Percentiles rank a stretch among this genome's conserved stretches.
These are phyloP conservation scores for Paraconiothyrium sp. DNA, from an alignment of 2,329 filamentous ascomycete genomes.

Conservation along the genomic window DNA sequence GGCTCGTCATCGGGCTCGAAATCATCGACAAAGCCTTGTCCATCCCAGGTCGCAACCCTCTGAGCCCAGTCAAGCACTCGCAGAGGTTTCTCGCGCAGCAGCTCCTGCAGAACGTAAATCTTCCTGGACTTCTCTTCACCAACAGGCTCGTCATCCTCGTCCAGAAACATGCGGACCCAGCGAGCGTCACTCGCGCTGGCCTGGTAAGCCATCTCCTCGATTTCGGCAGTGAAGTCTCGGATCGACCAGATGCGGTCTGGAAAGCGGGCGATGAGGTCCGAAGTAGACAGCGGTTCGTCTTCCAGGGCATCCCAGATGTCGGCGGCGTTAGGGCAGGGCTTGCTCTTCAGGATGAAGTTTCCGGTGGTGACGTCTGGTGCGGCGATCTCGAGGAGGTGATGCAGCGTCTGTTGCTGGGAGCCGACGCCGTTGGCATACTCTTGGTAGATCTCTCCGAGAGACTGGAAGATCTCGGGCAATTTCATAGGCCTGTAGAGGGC, in stretches of 20 bases:
- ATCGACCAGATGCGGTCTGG: neutral
- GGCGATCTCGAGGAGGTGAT: neutral
- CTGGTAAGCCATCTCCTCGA: neutral
- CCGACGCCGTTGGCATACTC: conserved; percentile 10
- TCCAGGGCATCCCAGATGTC: conserved; percentile 1
- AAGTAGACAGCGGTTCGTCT: neutral
- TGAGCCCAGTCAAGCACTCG: neutral
- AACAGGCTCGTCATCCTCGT: neutral
- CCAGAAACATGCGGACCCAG: neutral
- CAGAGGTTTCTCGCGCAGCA: neutral
- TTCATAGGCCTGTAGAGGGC: neutral
- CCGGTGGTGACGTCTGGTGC: conserved; percentile 4
- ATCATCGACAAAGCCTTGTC: neutral
- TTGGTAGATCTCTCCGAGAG: neutral
- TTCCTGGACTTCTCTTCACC: neutral
- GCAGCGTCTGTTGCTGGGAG: neutral
- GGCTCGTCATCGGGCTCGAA: neutral
- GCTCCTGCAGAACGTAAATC: neutral
- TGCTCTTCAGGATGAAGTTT: neutral
- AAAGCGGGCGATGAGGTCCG: neutral
- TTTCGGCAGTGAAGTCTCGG: neutral
- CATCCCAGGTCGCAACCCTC: neutral
- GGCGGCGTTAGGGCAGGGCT: neutral
- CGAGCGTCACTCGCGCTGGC: neutral
- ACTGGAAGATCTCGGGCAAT: neutral